These are phyloP conservation scores for Talaromyces funiculosus DNA, from an alignment of 2,329 filamentous ascomycete genomes.

Conservation along the genomic window DNA sequence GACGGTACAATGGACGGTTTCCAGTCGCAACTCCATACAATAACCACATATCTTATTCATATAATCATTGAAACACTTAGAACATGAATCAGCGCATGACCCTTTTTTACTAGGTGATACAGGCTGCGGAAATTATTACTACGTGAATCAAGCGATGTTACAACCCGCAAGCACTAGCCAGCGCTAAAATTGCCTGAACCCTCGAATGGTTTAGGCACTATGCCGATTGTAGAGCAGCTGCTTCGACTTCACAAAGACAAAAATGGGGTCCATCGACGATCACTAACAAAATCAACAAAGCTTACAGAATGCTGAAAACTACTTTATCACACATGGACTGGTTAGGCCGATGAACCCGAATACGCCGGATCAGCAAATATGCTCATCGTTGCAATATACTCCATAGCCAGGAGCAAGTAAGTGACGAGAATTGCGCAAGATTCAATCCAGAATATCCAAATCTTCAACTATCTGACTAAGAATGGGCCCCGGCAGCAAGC, in stretches of 20 bases:
- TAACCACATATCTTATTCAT: neutral
- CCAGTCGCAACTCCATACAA: neutral
- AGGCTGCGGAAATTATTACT: neutral
- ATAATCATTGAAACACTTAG: neutral
- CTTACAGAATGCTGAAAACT: neutral
- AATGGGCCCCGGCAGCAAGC: neutral
- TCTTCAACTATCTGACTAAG: neutral
- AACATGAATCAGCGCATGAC: neutral
- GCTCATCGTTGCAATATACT: neutral
- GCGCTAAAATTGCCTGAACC: neutral
- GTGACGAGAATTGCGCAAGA: neutral
- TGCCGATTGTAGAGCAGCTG: neutral
- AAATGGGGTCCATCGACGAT: neutral
- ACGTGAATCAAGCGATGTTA: neutral
- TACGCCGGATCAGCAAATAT: neutral
- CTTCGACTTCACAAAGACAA: neutral
- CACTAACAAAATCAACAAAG: neutral
- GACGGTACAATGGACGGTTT: neutral
- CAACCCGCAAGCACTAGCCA: neutral
- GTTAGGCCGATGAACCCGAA: neutral
- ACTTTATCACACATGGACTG: neutral
- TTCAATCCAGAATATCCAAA: neutral
- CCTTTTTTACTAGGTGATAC: neutral
- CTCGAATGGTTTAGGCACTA: neutral
- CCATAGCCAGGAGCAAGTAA: neutral